Evolutionary conservation across 441 rosid species (phyloP).

Genomic region (Kokia cookei): DNA sequence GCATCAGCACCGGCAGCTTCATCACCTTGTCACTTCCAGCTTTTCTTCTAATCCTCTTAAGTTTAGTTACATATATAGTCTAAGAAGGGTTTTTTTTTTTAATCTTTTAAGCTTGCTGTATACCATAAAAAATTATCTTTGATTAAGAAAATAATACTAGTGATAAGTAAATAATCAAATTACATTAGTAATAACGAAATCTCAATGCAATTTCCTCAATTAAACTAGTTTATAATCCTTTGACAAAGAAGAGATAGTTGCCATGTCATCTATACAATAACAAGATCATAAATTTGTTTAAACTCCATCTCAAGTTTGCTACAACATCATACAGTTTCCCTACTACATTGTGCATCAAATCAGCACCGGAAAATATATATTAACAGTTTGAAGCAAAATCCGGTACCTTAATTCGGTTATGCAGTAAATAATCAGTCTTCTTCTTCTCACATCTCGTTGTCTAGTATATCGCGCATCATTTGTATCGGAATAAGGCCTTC

Average conservation of each 20-base stretch:
- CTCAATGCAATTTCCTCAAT: neutral
- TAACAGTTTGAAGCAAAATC: neutral
- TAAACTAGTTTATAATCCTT: neutral
- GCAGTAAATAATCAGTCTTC: neutral
- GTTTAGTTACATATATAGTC: too few species aligned
- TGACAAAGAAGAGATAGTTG: neutral
- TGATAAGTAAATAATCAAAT: too few species aligned
- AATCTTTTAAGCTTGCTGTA: too few species aligned
- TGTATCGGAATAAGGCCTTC: slow-evolving; percentile 84
- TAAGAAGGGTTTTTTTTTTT: too few species aligned
- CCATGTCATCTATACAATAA: neutral
- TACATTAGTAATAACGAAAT: neutral
- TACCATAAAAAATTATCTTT: too few species aligned
- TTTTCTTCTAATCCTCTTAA: too few species aligned
- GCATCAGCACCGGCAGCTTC: too few species aligned
- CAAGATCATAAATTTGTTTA: neutral
- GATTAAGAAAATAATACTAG: too few species aligned
- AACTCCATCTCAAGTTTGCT: neutral
- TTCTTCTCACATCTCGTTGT: slow-evolving; percentile 61
- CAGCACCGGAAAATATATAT: neutral
- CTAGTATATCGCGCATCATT: slow-evolving; percentile 82
- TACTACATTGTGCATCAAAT: neutral
- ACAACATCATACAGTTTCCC: neutral
- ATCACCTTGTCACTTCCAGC: too few species aligned
- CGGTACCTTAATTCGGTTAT: neutral